These are phyloP conservation scores for Penicillium tannophilum DNA, from an alignment of 495 filamentous ascomycete genomes.

Conservation along the genomic window DNA sequence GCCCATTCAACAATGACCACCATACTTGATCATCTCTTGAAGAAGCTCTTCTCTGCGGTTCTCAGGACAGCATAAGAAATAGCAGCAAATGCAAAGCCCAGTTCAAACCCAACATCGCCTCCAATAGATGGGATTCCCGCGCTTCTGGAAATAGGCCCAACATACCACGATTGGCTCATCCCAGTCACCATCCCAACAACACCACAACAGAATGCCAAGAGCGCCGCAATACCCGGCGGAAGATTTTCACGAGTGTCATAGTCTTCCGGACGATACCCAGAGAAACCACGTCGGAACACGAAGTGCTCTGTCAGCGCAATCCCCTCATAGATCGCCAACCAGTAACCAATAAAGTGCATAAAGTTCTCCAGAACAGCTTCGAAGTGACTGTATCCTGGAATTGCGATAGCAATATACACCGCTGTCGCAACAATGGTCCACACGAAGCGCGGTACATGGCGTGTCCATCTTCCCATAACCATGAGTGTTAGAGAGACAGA, in stretches of 20 bases:
- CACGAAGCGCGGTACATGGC: constrained; percentile 52
- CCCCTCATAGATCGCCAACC: constrained; percentile 55
- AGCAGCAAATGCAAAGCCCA: constrained; percentile 52
- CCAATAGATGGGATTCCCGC: constrained; percentile 31
- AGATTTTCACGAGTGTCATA: constrained; percentile 50
- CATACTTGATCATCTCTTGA: neutral
- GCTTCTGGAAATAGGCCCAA: constrained; percentile 53
- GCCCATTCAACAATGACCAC: neutral
- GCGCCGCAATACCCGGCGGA: constrained; percentile 51
- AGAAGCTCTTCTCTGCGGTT: constrained; percentile 14
- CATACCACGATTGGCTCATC: constrained; percentile 59
- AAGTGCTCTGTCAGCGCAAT: constrained; percentile 53
- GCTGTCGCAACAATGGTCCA: constrained; percentile 53
- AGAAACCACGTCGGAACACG: constrained; percentile 38
- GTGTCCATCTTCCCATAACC: constrained; percentile 49
- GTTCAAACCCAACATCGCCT: constrained; percentile 61
- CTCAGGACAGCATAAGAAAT: constrained; percentile 40
- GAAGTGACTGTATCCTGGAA: constrained; percentile 53
- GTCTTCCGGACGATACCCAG: constrained; percentile 44
- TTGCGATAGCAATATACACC: constrained; percentile 53
- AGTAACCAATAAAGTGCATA: constrained; percentile 57
- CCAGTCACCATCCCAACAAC: constrained; percentile 51
- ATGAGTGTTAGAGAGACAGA: constrained; percentile 60
- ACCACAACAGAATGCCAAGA: constrained; percentile 31
- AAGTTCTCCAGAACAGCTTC: constrained; percentile 56